A percentile compares a stretch with the other conserved stretches of the same genome.
Evolutionary conservation across 139 green algal species (phyloP).

Genomic region (Haematococcus sp.): DNA sequence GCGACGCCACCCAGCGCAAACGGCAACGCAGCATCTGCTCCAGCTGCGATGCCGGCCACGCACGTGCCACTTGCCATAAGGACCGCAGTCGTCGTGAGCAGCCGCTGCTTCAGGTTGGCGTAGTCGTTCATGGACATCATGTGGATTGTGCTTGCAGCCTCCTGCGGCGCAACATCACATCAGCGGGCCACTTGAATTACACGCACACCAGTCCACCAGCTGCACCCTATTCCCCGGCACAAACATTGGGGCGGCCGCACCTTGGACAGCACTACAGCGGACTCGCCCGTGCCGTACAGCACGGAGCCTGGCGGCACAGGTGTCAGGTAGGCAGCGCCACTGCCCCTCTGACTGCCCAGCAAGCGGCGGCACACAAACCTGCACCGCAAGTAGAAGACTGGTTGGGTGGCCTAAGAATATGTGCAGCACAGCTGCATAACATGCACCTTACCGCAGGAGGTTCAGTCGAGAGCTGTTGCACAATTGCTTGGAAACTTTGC

Average conservation of each 20-base stretch:
- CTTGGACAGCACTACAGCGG: conserved; percentile 52
- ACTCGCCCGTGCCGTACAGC: conserved; percentile 72
- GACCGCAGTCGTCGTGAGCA: conserved; percentile 58
- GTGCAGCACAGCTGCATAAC: too few relatives aligned
- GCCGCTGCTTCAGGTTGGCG: conserved; percentile 56
- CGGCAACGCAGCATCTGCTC: conserved; percentile 49
- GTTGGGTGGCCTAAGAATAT: too few relatives aligned
- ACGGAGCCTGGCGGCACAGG: conserved; percentile 59
- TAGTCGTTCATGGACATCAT: conserved; percentile 64
- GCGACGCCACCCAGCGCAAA: conserved; percentile 65
- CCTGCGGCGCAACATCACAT: conserved; percentile 25
- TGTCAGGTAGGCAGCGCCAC: conserved; percentile 56
- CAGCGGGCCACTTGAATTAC: not conserved
- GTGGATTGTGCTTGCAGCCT: conserved; percentile 56
- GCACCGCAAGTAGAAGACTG: conserved; percentile 2
- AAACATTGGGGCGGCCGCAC: conserved; percentile 13
- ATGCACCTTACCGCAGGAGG: too few relatives aligned
- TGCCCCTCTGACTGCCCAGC: conserved; percentile 43
- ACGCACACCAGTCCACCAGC: conserved; percentile 1
- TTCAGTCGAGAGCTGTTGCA: too few relatives aligned
- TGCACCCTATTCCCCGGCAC: not conserved
- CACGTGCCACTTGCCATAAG: conserved; percentile 54
- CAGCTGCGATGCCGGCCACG: conserved; percentile 37
- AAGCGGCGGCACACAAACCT: conserved; percentile 71
- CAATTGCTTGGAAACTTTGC: too few relatives aligned